phyloP scores from a whole-genome alignment of 495 filamentous ascomycete species.

The Lichina pygmaea region DNA sequence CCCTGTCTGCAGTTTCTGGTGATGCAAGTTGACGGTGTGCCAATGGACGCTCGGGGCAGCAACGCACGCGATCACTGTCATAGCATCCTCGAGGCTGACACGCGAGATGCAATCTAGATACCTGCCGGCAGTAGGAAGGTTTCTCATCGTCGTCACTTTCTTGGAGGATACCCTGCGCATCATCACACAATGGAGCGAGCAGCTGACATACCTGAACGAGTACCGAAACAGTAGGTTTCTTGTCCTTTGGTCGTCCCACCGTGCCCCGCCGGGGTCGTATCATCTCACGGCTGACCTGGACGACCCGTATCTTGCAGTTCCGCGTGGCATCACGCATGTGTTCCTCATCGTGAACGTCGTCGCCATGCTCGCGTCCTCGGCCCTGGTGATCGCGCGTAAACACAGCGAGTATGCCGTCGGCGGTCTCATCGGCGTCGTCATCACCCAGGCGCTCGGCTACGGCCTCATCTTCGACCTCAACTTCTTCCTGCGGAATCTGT shows the following conservation, averaged over 20 bases:
- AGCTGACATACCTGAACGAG: constrained; percentile 75
- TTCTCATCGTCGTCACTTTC: constrained; percentile 95
- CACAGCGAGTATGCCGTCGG: constrained; percentile 76
- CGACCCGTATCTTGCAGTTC: constrained; percentile 28
- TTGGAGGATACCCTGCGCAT: constrained; percentile 90
- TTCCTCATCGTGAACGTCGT: constrained; percentile 83
- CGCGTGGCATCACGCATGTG: constrained; percentile 66
- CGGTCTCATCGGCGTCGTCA: constrained; percentile 69
- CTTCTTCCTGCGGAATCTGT: constrained; percentile 97
- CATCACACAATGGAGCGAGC: constrained; percentile 92
- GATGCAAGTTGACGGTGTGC: no score
- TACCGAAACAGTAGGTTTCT: constrained; percentile 61
- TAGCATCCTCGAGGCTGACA: no score
- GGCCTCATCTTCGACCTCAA: constrained; percentile 97
- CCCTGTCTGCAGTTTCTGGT: background rate
- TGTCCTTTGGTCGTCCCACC: background rate
- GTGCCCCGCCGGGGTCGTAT: background rate
- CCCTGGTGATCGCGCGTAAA: constrained; percentile 70
- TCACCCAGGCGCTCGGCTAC: constrained; percentile 92
- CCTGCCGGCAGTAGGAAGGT: constrained; percentile 80
- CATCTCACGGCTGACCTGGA: constrained; percentile 1
- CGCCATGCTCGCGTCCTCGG: constrained; percentile 62
- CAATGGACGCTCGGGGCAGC: no score
- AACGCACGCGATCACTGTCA: no score
- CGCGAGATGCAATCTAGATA: constrained; percentile 25